Percentiles rank a stretch among this genome's conserved stretches.
phyloP scores from a whole-genome alignment of 1,284 basidiomycete genomes.

The Irpex sp. region DNA sequence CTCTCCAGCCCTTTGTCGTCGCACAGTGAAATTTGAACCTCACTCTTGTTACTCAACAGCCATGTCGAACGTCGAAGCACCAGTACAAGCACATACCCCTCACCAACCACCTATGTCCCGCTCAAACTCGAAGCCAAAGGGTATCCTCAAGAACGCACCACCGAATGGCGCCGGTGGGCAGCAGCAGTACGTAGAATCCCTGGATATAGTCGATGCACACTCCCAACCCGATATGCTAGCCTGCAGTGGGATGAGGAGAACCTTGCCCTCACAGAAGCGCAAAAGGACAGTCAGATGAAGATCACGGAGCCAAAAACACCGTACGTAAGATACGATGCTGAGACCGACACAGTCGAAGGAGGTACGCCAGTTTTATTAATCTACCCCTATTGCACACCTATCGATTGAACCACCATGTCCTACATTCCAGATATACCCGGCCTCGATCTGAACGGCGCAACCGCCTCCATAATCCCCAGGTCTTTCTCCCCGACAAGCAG shows the following conservation, averaged over 20 bases:
- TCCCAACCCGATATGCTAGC: conserved; percentile 24
- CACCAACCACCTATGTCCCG: conserved; percentile 26
- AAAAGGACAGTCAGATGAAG: conserved; percentile 94
- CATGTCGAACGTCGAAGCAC: conserved; percentile 7
- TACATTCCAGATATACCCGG: conserved; percentile 56
- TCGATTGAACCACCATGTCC: not conserved
- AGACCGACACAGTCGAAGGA: conserved; percentile 77
- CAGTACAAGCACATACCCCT: conserved; percentile 2
- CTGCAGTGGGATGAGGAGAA: conserved; percentile 93
- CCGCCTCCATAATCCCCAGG: conserved; percentile 22
- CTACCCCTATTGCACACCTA: not conserved
- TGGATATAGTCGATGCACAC: conserved; percentile 13
- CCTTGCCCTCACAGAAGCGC: conserved; percentile 82
- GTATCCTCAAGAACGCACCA: conserved; percentile 77
- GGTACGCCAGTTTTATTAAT: conserved; percentile 40
- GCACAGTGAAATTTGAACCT: not conserved
- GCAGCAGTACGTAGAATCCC: conserved; percentile 35
- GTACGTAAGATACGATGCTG: conserved; percentile 84
- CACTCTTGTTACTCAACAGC: not conserved
- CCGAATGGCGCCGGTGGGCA: conserved; percentile 32
- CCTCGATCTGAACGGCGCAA: conserved; percentile 43
- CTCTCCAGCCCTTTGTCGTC: not conserved
- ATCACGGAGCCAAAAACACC: conserved; percentile 97
- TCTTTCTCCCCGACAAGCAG: conserved; percentile 24
- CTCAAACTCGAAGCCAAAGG: conserved; percentile 61